phyloP scores from a whole-genome alignment of 2,329 filamentous ascomycete genomes.

The Talaromyces sp. region DNA sequence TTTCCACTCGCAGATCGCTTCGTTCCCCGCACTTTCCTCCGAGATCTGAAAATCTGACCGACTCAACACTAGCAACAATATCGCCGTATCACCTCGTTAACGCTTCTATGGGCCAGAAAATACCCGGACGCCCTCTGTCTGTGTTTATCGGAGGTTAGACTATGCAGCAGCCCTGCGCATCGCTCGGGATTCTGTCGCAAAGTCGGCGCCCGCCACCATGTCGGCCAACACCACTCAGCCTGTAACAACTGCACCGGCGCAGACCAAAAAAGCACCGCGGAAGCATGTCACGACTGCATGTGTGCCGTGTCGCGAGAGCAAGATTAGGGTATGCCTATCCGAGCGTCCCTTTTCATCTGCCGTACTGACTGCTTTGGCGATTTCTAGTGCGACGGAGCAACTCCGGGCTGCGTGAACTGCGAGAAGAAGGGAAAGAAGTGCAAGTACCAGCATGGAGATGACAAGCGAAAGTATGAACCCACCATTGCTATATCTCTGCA shows the following conservation, averaged over 20 bases:
- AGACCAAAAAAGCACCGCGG: constrained; percentile 27
- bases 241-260: constrained; percentile 16
- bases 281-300: constrained; percentile 43
- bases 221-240: constrained; percentile 1
- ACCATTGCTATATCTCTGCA: neutral
- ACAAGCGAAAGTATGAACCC: constrained; percentile 35
- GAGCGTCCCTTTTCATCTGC: neutral
- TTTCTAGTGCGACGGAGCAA: constrained; percentile 32
- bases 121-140: neutral
- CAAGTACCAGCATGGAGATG: constrained; percentile 35
- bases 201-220: constrained; percentile 8
- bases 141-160: neutral
- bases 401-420: constrained; percentile 34
- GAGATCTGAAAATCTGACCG: neutral
- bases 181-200: neutral
- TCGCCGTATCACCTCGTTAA: neutral
- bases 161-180: neutral
- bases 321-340: constrained; percentile 33
- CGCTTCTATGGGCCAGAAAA: neutral
- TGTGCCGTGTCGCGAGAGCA: constrained; percentile 42
- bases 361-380: neutral
- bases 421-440: constrained; percentile 34
- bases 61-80: neutral
- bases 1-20: neutral
- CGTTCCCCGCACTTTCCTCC: neutral